A percentile compares a stretch with the other conserved stretches of the same genome.
Evolutionary conservation across 371 early-diverging fungal species (phyloP).

Genomic region (Mortierella sp.): DNA sequence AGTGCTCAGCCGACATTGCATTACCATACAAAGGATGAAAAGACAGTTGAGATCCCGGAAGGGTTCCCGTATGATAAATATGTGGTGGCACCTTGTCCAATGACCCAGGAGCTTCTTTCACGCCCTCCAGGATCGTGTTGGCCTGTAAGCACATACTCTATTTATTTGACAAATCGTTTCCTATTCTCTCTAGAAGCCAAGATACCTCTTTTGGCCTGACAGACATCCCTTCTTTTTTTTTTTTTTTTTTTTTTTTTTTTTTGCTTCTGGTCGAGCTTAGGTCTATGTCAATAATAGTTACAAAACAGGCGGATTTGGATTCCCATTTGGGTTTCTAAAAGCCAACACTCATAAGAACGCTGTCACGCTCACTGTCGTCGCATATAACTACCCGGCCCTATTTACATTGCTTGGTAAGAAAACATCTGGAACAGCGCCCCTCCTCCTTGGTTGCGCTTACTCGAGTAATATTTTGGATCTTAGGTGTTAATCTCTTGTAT

Average conservation of each 20-base stretch:
- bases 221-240: neutral
- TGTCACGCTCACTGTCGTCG: slow-evolving; percentile 74
- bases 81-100: slow-evolving; percentile 62
- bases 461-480: slow-evolving; percentile 14
- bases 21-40: slow-evolving; percentile 58
- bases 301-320: slow-evolving; percentile 63
- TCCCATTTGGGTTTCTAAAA: slow-evolving; percentile 76
- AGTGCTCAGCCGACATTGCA: slow-evolving; percentile 69
- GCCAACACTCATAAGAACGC: slow-evolving; percentile 65
- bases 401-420: slow-evolving; percentile 64
- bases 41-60: slow-evolving; percentile 63
- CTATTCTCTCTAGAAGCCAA: neutral
- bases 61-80: slow-evolving; percentile 78
- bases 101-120: slow-evolving; percentile 61
- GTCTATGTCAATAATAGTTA: slow-evolving; percentile 70
- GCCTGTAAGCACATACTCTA: slow-evolving; percentile 25
- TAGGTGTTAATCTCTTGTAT: neutral
- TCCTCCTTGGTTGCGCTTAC: too few relatives aligned
- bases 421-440: too few relatives aligned
- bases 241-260: neutral
- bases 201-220: neutral
- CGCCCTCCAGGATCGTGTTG: slow-evolving; percentile 54
- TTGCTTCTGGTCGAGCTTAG: slow-evolving; percentile 44
- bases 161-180: neutral
- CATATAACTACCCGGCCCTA: slow-evolving; percentile 75